Conservation (phyloP, 768 basidiomycete species). For the Mycena rosella region DNA sequence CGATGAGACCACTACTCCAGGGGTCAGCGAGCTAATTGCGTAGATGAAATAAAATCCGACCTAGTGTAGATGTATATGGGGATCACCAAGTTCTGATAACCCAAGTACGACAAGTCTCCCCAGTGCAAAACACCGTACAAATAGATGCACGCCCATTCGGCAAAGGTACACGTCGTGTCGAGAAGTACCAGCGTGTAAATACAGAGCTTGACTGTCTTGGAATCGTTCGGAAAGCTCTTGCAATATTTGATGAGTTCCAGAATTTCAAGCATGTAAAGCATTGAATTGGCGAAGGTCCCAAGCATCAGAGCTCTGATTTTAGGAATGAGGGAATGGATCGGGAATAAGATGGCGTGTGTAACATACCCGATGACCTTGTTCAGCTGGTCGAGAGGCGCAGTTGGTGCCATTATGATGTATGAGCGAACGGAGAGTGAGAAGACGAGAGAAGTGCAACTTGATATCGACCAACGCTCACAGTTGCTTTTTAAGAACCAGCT, state of each 20-base stretch:
- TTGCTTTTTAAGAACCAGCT: too few relatives aligned
- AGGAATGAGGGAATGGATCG: too few relatives aligned
- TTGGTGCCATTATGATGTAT: too few relatives aligned
- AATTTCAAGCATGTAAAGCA: constrained; percentile 17
- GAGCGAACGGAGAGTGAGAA: too few relatives aligned
- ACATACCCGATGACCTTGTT: too few relatives aligned
- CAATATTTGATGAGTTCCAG: constrained; percentile 11
- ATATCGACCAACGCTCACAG: too few relatives aligned
- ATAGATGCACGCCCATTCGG: constrained; percentile 8
- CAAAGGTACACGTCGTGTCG: constrained; percentile 15
- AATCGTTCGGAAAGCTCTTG: too few relatives aligned
- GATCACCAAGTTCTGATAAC: constrained; percentile 12
- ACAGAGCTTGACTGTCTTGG: neutral
- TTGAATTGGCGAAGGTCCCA: constrained; percentile 2
- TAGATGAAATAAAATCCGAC: neutral
- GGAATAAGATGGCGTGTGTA: too few relatives aligned
- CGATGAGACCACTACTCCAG: constrained; percentile 1
- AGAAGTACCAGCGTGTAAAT: neutral
- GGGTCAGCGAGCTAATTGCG: neutral
- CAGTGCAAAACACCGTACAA: constrained; percentile 13
- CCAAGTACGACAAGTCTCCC: constrained; percentile 4
- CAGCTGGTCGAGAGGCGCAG: too few relatives aligned
- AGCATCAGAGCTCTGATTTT: neutral
- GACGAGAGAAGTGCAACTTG: too few relatives aligned
- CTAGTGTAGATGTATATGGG: constrained; percentile 17